Base-by-base conservation (phyloP, 176 grass and related monocot genomes). In the Elymus sibiricus region DNA sequence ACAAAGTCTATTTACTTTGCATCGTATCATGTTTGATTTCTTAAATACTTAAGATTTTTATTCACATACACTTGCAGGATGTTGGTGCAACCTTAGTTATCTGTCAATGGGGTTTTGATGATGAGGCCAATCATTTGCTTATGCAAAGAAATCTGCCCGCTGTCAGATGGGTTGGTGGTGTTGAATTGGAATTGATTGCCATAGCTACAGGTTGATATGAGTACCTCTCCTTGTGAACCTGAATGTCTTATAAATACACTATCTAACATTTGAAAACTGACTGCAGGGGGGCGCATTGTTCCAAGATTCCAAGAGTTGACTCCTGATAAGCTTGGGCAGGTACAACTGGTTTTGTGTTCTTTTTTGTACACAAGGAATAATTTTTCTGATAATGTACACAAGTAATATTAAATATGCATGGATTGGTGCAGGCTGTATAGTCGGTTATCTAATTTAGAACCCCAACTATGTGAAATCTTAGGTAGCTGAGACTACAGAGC, bases 81-180 rank as follows among this genome's bases (percentile, higher is more conserved):
- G 95, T 77, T 88, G 93, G 95, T 63, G 89, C 95, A 77, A 95
- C 95, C 43, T 77, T 98, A 55, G 95, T 98, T 78, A 95, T 98
- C 42, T 98, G 95, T 73, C 95, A 98, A 59, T 98, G 95, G 95
- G 93, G 95, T 83, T 98, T 98, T 47, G 93, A 98, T 81, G 95
- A 98, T 87, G 93, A 95, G 87, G 95, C 95, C 84, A 98, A 95
- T 76, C 95, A 98, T 92, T 74, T 98, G 16, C 79, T 98, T 77
- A 89, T 98, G 93, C 87, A 95, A 31, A 88, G 95, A 77, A 92
- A 98, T 95, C 73, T 98, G 46, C 95, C 95, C 9, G 95, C 95
- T 89, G 93, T 98, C 72, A 98, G 95, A 92, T 98, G 95, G 95
- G 91, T 98, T 85, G 95, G 95, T 83, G 95, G 95, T 64, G 95